Evolutionary conservation across 768 basidiomycete species (phyloP).

Genomic region (Xanthoconium stramineum): DNA sequence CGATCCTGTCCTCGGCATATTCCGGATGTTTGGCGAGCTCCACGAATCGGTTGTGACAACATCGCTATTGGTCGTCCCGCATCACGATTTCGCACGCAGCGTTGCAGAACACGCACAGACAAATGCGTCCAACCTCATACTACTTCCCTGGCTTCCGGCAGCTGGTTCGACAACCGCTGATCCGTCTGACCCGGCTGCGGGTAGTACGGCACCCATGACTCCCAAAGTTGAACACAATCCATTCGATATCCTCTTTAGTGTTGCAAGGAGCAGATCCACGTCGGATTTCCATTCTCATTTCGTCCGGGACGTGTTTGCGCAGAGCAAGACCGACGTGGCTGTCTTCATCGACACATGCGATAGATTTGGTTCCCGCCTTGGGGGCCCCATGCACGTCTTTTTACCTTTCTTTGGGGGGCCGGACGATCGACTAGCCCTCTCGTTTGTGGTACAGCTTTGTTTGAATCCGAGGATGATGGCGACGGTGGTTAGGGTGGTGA

Average conservation of each 20-base stretch:
- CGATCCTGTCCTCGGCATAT: constrained; percentile 71
- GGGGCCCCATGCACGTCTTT: constrained; percentile 62
- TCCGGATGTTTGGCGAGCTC: constrained; percentile 72
- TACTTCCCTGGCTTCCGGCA: constrained; percentile 77
- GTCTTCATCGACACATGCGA: constrained; percentile 73
- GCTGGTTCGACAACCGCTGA: constrained; percentile 5
- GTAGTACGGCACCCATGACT: constrained; percentile 10
- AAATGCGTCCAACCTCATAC: constrained; percentile 64
- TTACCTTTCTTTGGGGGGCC: constrained; percentile 93
- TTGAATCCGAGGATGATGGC: constrained; percentile 63
- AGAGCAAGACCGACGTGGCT: constrained; percentile 71
- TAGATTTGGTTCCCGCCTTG: constrained; percentile 16
- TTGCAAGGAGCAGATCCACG: constrained; percentile 32
- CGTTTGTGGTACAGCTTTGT: constrained; percentile 83
- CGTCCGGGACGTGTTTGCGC: constrained; percentile 74
- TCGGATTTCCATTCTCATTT: constrained; percentile 75
- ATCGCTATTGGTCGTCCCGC: constrained; percentile 69
- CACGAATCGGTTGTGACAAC: constrained; percentile 63
- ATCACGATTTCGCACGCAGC: constrained; percentile 67
- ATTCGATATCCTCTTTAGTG: constrained; percentile 65
- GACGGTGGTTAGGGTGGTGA: constrained; percentile 67
- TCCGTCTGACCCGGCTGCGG: background rate
- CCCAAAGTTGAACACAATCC: constrained; percentile 44
- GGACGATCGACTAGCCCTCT: constrained; percentile 84
- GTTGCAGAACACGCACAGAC: constrained; percentile 66